Percentiles rank a stretch among this genome's conserved stretches.
phyloP scores from a whole-genome alignment of 805 yeast genomes.

The Candida insectalens region DNA sequence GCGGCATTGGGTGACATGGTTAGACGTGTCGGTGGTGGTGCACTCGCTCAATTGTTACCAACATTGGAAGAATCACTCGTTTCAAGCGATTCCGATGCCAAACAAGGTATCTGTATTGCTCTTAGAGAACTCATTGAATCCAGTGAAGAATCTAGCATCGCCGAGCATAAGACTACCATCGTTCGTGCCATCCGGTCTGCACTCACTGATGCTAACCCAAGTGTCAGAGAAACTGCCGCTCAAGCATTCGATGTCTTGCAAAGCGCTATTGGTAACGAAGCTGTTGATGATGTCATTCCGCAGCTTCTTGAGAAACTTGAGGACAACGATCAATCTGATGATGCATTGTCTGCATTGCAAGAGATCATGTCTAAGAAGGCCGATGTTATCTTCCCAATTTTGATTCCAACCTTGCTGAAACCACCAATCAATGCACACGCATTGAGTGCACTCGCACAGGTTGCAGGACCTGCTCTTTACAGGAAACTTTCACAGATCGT shows the following conservation, averaged over 20 bases:
- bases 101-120: conserved; percentile 96
- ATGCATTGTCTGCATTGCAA: conserved; percentile 79
- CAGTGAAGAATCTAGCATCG: conserved; percentile 49
- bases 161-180: conserved; percentile 55
- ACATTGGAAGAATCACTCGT: conserved; percentile 60
- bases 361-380: conserved; percentile 89
- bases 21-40: conserved; percentile 84
- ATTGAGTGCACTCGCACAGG: conserved; percentile 76
- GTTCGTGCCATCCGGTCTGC: conserved; percentile 72
- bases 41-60: conserved; percentile 77
- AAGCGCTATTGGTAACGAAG: conserved; percentile 69
- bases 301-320: conserved; percentile 65
- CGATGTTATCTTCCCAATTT: conserved; percentile 86
- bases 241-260: conserved; percentile 83
- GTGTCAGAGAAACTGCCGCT: conserved; percentile 88
- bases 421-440: conserved; percentile 90
- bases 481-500: conserved; percentile 65
- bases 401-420: conserved; percentile 73
- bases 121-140: conserved; percentile 76
- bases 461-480: conserved; percentile 77
- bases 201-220: conserved; percentile 59
- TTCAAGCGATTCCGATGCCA: conserved; percentile 66
- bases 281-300: conserved; percentile 85
- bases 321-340: conserved; percentile 36
- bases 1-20: conserved; percentile 91